Percentiles rank a stretch among this genome's conserved stretches.
Conservation (phyloP, 2,329 filamentous ascomycete species). For the Aureobasidium namibiae region DNA sequence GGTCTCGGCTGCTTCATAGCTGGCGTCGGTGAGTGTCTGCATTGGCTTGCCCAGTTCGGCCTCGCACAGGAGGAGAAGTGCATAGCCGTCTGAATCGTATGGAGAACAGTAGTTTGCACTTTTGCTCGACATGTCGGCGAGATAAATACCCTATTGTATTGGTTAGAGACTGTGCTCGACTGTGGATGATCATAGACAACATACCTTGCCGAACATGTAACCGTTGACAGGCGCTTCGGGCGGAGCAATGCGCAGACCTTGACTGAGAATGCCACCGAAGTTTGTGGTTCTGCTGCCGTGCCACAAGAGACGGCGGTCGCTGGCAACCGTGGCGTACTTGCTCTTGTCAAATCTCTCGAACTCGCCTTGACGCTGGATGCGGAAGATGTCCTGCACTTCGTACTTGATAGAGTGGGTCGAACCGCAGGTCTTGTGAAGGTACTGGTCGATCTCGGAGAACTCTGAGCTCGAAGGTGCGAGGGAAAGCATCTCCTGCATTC, state of each 20-base stretch:
- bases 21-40: constrained; percentile 50
- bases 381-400: constrained; percentile 67
- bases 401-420: constrained; percentile 56
- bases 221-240: constrained; percentile 62
- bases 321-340: constrained; percentile 41
- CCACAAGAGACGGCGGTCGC: constrained; percentile 72
- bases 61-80: constrained; percentile 73
- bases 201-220: constrained; percentile 62
- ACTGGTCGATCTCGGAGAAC: constrained; percentile 56
- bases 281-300: constrained; percentile 79
- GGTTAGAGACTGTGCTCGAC: background rate
- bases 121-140: constrained; percentile 78
- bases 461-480: constrained; percentile 53
- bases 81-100: constrained; percentile 52
- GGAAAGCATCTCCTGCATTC: constrained; percentile 67
- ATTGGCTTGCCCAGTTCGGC: constrained; percentile 73
- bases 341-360: constrained; percentile 57
- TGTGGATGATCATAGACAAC: background rate
- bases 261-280: constrained; percentile 77
- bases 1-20: constrained; percentile 55
- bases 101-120: constrained; percentile 66
- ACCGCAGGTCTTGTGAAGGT: constrained; percentile 60
- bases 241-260: constrained; percentile 84
- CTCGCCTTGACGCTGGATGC: constrained; percentile 70
- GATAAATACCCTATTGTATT: constrained; percentile 53